Evolutionary conservation across 2,329 filamentous ascomycete species (phyloP), one percentile per base, ranked within the genome.

Genomic region (Pseudogymnoascus sp.): DNA sequence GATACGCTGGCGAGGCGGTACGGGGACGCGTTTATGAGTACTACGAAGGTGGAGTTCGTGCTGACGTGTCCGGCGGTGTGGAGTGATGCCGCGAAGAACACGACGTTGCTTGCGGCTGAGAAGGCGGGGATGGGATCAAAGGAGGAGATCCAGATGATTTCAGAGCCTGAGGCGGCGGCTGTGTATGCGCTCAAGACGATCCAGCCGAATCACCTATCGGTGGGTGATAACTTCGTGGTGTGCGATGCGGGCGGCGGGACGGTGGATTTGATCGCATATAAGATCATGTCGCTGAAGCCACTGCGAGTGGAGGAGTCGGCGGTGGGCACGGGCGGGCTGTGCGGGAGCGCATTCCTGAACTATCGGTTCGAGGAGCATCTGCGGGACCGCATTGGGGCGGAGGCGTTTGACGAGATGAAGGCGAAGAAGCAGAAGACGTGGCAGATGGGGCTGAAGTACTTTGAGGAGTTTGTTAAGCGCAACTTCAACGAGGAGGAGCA

Each of bases 21-120:
- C 71, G 90, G 90, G 69, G 87, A 89, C 75, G 86, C 85, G 0
- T 93, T 93, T 70, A 90, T 93, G 85, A 33, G 83, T 6, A 85
- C 83, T 7, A 92, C 89, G 4, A 86, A 86, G 69, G 86, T 91
- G 40, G 86, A 93, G 66, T 93, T 90, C 69, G 88, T 93, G 59
- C 79, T 95, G 63, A 93, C 90, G 0, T 90, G 89, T 61, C 90
- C 90, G 7, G 90, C 90, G 7, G 89, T 93, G 7, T 95, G 90
- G 90, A 90, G 86, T 23, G 90, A 95, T 72, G 84, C 88, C 0
- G 90, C 90, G n/a, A 93, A 93, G 77, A 90, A 91, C 73, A 89
- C 89, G 5, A 93, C 90, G 1, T 75, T 92, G 59, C 84, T 89
- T 71, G 90, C 90, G 5, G 90, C 90, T 10, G 88, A 92, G 76